phyloP scores from a whole-genome alignment of 768 basidiomycete species.

The Russula ochroleuca region DNA sequence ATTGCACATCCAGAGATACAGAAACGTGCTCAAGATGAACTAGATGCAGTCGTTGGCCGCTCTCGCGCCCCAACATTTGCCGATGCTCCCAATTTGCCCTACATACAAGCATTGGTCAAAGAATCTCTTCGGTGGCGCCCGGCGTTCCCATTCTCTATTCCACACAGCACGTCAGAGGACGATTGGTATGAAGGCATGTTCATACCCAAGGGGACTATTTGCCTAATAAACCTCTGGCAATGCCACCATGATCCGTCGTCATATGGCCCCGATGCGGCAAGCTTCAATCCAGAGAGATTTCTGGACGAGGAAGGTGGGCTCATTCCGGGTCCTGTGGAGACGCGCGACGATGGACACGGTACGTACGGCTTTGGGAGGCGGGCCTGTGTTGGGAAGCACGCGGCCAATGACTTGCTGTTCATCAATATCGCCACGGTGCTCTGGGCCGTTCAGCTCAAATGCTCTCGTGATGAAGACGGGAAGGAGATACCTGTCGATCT shows the following conservation, averaged over 20 bases:
- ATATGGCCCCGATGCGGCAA: slow-evolving; percentile 22
- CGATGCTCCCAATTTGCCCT: slow-evolving; percentile 1
- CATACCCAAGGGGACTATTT: slow-evolving; percentile 38
- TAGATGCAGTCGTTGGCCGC: slow-evolving; percentile 12
- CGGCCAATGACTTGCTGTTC: slow-evolving; percentile 27
- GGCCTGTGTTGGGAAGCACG: slow-evolving; percentile 24
- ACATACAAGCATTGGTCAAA: slow-evolving; percentile 11
- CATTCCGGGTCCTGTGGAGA: slow-evolving; percentile 10
- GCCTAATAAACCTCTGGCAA: slow-evolving; percentile 30
- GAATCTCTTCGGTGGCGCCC: slow-evolving; percentile 14
- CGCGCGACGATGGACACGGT: slow-evolving; percentile 19
- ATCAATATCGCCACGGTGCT: slow-evolving; percentile 20
- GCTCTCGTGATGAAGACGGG: slow-evolving; percentile 11
- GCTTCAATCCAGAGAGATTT: slow-evolving; percentile 27
- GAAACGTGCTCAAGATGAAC: slow-evolving; percentile 14
- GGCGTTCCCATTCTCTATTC: background rate
- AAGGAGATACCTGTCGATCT: slow-evolving; percentile 4
- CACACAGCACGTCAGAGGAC: slow-evolving; percentile 27
- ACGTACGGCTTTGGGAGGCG: slow-evolving; percentile 24
- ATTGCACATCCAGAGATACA: slow-evolving; percentile 21
- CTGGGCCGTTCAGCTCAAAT: slow-evolving; percentile 6
- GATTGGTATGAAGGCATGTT: slow-evolving; percentile 31
- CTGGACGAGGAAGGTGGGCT: slow-evolving; percentile 16
- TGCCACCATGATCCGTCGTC: slow-evolving; percentile 8
- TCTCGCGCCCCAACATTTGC: slow-evolving; percentile 6